Base-by-base conservation (phyloP, 202 grass and related monocot genomes). In the Panicum hallii region DNA sequence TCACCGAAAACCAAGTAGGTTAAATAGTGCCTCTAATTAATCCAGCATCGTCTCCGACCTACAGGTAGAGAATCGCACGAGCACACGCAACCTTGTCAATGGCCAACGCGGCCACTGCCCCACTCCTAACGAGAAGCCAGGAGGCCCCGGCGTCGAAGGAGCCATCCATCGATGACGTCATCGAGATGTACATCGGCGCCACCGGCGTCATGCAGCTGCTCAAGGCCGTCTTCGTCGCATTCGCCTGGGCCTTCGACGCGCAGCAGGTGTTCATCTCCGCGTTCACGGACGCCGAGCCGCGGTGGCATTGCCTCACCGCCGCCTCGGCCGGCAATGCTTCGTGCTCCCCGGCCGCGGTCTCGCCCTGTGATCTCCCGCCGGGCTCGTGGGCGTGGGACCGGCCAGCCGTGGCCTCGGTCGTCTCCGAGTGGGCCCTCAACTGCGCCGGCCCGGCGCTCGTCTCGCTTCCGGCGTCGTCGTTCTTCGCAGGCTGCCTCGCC, bases 251-350 rank as follows among this genome's bases (percentile, higher is more conserved):
- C 42, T 93, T 95, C 68, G 93, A 95, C 67, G 81, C 86, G 7
- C 93, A 93, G 75, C 93, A 93, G 83, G 92, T 86, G n/a, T 93
- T 96, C 90, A 89, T 96, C 91, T 89, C 83, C 23, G 89, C 93
- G 36, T 96, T 93, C 87, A 91, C 90, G 3, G 93, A 96, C 49
- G 88, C 90, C 26, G 78, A 95, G 34, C 90, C 90, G 3, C 11
- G 28, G 2, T 95, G 93, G 93, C 90, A 87, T 78, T 95, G 88
- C 72, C 57, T 60, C 11, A 75, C 65, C 47, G 9, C 63, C 43
- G 7, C 78, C 13, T 32, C 14, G 5, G 20, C 12, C 6, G 2
- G 5, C 16, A 41, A 67, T 36, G 41, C 64, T 6, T 84, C 88
- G 28, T 86, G 79, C 61, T 78, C 79, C 26, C 19, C 70, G 1